Conservation (phyloP, 2,329 filamentous ascomycete genomes). For the Leptographium galeiforme region DNA sequence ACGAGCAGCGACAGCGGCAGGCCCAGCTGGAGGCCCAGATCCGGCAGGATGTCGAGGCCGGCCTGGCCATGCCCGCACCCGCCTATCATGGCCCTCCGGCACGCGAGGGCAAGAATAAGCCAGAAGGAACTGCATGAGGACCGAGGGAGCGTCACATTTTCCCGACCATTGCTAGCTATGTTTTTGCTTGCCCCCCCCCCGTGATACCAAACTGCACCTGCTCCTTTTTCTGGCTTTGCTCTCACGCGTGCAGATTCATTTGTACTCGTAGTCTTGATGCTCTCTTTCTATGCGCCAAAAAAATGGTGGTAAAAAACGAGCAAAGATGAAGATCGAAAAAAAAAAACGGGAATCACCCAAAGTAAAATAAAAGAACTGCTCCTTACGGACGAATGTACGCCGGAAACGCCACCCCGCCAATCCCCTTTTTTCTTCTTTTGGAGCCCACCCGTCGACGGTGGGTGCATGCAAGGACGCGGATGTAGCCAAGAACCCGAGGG, state of each 20-base stretch:
- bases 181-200: background rate
- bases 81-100: slow-evolving; percentile 20
- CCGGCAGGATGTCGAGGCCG: slow-evolving; percentile 31
- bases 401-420: background rate
- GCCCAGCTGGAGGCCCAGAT: slow-evolving; percentile 29
- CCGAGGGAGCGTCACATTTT: background rate
- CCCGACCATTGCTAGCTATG: background rate
- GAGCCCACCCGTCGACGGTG: background rate
- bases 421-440: background rate
- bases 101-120: background rate
- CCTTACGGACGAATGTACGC: background rate
- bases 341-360: background rate
- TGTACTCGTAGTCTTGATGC: background rate
- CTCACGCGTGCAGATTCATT: too few relatives aligned
- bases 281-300: background rate
- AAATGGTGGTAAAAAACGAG: background rate
- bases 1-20: slow-evolving; percentile 18
- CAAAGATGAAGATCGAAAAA: background rate
- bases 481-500: background rate
- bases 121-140: background rate
- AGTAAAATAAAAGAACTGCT: background rate
- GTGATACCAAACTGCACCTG: background rate
- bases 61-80: slow-evolving; percentile 31
- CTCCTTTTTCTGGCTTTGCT: background rate
- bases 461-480: background rate